Base-by-base conservation (phyloP, 768 basidiomycete genomes). In the Paxillus rubicundulus region DNA sequence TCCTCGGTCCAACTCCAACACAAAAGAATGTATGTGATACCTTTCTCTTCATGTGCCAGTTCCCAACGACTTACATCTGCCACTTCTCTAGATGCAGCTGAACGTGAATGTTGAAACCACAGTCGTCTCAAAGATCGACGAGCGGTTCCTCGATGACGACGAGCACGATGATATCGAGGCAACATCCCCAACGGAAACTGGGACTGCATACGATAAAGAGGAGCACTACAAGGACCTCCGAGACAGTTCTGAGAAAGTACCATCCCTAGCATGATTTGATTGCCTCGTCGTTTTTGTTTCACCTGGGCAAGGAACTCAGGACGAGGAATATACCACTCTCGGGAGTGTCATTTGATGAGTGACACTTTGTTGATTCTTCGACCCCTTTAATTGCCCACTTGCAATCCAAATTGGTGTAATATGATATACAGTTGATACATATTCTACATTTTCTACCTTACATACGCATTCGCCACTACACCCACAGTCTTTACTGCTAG, bases 71-170 rank as follows among this genome's bases (percentile, higher is more conserved):
- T 13, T 24, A 10, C 39, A 18, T 5, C 27, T 57, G 8, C 50
- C 4, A 7, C 16, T 10, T 0, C 9, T 0, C 1, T 4, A 56
- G 57, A 9, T 59, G 14, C 65, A 61, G 40, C 55, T 69, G 3
- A 69, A 70, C 13, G 67, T 69, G 54, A 69, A 69, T 39, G 69
- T 69, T 3, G 68, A 69, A 21, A 69, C 69, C 0, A 69, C 69
- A 4, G 55, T 70, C 13, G 63, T 69, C 5, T 69, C 67, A 12
- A 63, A 65, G 28, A 63, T 69, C 2, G 67, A 69, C 33, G 69
- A 65, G 9, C 50, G 42, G 9, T 52, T 55, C 39, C 37, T 53
- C 14, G 54, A 56, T 21, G 48, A 57, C 32, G 57, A 59, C 33
- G 59, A 57, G n/a, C 54, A 52, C 20, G 54, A 38, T 13, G 67